Base-by-base conservation (phyloP, 1,284 basidiomycete species). In the Fomitopsis betulina region DNA sequence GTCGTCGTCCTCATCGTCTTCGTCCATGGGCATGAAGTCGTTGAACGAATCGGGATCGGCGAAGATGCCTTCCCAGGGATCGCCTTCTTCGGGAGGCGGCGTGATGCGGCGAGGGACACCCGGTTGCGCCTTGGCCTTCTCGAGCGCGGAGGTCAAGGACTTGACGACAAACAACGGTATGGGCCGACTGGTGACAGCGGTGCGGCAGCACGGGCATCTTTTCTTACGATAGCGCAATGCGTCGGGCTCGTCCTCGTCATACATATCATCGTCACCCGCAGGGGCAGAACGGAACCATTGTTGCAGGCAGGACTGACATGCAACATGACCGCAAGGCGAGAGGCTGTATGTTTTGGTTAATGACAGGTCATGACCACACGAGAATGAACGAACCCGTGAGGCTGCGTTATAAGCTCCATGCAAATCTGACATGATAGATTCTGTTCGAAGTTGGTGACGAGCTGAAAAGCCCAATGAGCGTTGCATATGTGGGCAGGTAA, bases 241-340 rank as follows among this genome's bases (percentile, higher is more conserved):
- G 30, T 79, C 73, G 8, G 79, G 71, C 47, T 79, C 76, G 27
- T 80, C 76, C 39, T 80, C 77, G 54, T 86, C 79, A 49, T 79
- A 72, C 71, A 81, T 79, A 35, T 85, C 84, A 42, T 82, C 79
- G 15, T 79, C 75, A 7, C 73, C 68, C 1, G 76, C 70, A 2
- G 87, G 87, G 1, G 86, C 85, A 56, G 81, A 79, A 55, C 82
- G 79, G 72, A 91, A 91, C 88, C 88, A 91, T 63, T 83, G 80
- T 70, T 88, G 85, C 8, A 91, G 79, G 63, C 89, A 91, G 5
- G 66, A 64, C 37, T 86, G 77, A 58, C 88, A 91, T 10, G 86
- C 74, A 27, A 88, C 79, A 63, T 91, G 88, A 3, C 88, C 88
- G 65, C 88, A 91, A 1, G 87, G 87, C 0, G 85, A 79, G 43